Base-by-base conservation (phyloP, 192 early-diverging fungal species). In the Entomortierella parvispora region DNA sequence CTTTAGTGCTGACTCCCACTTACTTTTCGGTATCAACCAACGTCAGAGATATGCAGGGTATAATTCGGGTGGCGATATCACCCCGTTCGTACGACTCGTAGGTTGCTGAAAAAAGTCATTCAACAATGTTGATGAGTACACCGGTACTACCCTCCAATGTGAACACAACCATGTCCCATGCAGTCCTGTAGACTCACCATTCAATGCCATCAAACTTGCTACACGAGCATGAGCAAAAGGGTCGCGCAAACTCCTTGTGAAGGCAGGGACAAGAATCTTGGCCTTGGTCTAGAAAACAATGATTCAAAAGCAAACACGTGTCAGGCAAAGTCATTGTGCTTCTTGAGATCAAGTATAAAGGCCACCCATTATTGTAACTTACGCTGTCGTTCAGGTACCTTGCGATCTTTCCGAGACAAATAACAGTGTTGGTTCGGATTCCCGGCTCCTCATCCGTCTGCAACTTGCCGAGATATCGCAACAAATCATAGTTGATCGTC, bases 361-460 rank as follows among this genome's bases (percentile, higher is more conserved):
- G 23, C 33, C 25, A 31, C 32, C 2, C n/a, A n/a, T n/a, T n/a
- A n/a, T n/a, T n/a, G n/a, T 42, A 49, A 82, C 86, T 60, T 83
- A 93, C 91, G 18, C 82, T 54, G 18, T 94, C 92, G 62, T 71
- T 93, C 33, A 99, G 78, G 49, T 94, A 68, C 15, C 90, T 89
- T 53, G 90, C 90, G 42, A 98, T 87, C 76, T 98, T 97, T n/a
- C 94, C 96, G 17, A 99, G 75, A 67, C 96, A 98, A 43, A 99
- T 93, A 17, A 95, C 93, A 18, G 96, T 92, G 76, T 99, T 99
- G 9, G 97, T 97, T 29, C 97, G 86, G 68, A 99, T 99, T 2
- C 96, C 96, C 2, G 97, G 94, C 64, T 98, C 96, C 23, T 90
- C 85, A 79, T 99, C 97, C 31, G 85, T 86, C 49, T 97, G 93